Evolutionary conservation across 2,329 filamentous ascomycete genomes (phyloP), one percentile per base, ranked within the genome.

Genomic region (Alternaria rosae): DNA sequence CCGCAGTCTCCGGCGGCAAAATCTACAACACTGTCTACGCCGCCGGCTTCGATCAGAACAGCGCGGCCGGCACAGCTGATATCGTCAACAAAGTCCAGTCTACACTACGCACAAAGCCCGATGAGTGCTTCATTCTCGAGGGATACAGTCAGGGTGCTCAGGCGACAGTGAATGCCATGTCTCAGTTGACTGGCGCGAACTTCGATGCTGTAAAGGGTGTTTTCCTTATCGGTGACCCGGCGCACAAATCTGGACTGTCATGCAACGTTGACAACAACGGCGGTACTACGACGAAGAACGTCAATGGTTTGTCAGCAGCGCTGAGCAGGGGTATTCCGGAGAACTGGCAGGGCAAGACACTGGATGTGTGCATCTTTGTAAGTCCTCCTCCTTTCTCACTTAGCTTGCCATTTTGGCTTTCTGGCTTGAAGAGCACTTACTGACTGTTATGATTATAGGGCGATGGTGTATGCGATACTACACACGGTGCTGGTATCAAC

Each of bases 101-200:
- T 12, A 72, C 66, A 6, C 68, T 79, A 1, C n/a, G 30, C 0
- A 50, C 65, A 0, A 68, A 65, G 41, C 71, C 77, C 1, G 66
- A 70, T 32, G 69, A 72, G 50, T 80, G 78, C 62, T 79, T 79
- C 61, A 73, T 79, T 50, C 70, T 80, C 1, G 71, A 80, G 54
- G 78, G 78, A 17, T 79, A 80, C 66, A 76, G 72, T 3, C 78
- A 80, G 59, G 78, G 76, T 20, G 78, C 78, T 2, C 70, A 75
- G 8, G 78, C 77, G 0, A 80, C 78, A 0, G 72, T 76, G 6
- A 72, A 77, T 42, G 78, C 77, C 9, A 54, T 80, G 59, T 35
- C 73, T 3, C 55, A 69, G 17, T 54, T 80, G 5, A 79, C 76
- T 1, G 78, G 77, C 20, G 69, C 69, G 0, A 62, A 57, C 13